Percentiles rank a stretch among this genome's conserved stretches.
Conservation (phyloP, 306 rosid species). For the Vigna hirtella region DNA sequence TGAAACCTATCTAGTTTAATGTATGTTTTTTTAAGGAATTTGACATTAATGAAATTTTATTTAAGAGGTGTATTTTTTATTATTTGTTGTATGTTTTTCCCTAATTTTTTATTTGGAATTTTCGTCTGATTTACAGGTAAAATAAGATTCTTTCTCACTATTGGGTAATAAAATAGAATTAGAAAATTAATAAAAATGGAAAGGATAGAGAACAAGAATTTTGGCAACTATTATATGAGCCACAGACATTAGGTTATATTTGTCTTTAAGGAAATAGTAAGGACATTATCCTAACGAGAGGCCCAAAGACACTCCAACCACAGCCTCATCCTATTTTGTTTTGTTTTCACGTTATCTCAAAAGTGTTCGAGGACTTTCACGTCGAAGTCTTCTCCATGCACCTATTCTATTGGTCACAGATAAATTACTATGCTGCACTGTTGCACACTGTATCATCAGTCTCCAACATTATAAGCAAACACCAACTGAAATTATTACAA, state of each 20-base stretch:
- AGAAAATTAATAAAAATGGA: too few relatives aligned
- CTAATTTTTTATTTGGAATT: too few relatives aligned
- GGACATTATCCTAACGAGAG: constrained; percentile 65
- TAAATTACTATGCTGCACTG: not conserved
- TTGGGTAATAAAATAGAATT: too few relatives aligned
- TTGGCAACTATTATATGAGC: not conserved
- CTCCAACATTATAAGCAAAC: not conserved
- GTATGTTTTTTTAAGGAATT: too few relatives aligned
- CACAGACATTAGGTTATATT: not conserved
- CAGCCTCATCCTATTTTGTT: not conserved
- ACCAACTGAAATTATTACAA: constrained; percentile 14
- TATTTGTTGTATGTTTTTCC: too few relatives aligned
- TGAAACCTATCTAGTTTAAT: too few relatives aligned
- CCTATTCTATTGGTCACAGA: constrained; percentile 1
- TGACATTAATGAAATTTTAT: too few relatives aligned
- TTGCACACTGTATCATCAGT: constrained; percentile 38
- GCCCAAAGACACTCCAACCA: constrained; percentile 48
- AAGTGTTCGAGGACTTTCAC: not conserved
- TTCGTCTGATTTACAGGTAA: not conserved
- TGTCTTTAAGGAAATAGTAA: constrained; percentile 22
- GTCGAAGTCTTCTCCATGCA: constrained; percentile 16
- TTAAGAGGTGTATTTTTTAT: too few relatives aligned
- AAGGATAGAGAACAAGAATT: too few relatives aligned
- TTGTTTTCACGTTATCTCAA: constrained; percentile 49
- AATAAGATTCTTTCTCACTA: too few relatives aligned